phyloP scores from a whole-genome alignment of 257 asterid species.

The Solanum clarkiae region DNA sequence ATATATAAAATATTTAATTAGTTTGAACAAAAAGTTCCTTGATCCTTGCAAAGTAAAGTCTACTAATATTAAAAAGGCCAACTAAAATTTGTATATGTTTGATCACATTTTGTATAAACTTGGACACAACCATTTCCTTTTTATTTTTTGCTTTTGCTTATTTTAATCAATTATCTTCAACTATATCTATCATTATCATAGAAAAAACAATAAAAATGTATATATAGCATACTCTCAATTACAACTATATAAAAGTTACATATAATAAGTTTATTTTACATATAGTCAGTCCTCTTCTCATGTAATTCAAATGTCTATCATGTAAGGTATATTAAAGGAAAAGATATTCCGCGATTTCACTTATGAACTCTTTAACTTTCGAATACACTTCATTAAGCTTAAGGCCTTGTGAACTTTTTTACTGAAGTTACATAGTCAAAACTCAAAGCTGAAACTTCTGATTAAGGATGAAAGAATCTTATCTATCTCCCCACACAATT shows the following conservation, averaged over 20 bases:
- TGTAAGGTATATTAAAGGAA: background rate
- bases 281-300: background rate
- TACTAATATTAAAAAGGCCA: background rate
- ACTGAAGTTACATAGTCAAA: background rate
- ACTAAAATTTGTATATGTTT: background rate
- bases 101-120: background rate
- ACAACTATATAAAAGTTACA: too few relatives aligned
- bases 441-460: fast-evolving
- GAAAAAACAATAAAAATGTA: background rate
- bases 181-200: background rate
- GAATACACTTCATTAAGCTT: too few relatives aligned
- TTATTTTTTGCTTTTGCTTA: background rate
- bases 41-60: background rate
- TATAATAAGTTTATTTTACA: too few relatives aligned
- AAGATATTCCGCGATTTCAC: background rate
- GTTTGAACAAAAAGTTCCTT: background rate
- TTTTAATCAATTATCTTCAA: background rate
- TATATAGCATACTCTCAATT: too few relatives aligned
- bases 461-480: background rate
- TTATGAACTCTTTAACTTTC: too few relatives aligned
- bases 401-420: too few relatives aligned
- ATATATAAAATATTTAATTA: background rate
- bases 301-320: background rate
- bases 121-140: background rate
- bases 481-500: background rate